Evolutionary conservation across 164 flowering plant genomes (phyloP), one percentile per base, ranked within the genome.

Genomic region (Magnolia changhungtana): DNA sequence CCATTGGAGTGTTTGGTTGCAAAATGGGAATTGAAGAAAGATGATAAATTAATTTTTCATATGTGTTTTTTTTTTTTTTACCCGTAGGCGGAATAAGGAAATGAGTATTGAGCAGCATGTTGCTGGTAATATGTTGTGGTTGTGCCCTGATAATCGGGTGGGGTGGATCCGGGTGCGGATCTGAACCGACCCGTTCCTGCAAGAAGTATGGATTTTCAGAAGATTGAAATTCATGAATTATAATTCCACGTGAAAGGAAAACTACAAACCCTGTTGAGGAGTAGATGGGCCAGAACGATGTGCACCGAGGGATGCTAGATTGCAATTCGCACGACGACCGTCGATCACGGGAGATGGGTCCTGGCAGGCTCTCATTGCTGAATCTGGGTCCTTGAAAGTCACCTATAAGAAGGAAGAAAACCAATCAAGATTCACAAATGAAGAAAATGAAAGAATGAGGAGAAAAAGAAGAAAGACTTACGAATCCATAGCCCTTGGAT

Each of bases 401-500:
- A 88, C 89, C 91, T 90, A 29, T 8, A 50, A 11, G 63, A 19
- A 65, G 69, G 10, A 63, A 23, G 64, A 67, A 29, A 59, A 23
- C 13, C 55, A 63, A n/a, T 24, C 31, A 16, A 8, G 51, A 1
- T 63, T 4, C 24, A 19, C 7, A 64, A 27, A 71, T 19, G 4
- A 61, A 23, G 8, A 13, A 61, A 61, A 63, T 4, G 31, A 20
- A 20, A n/a, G 45, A 49, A 8, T 20, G n/a, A 50, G 10, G 20
- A 71, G 51, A 63, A n/a, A 69, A 71, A 16, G 55, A 55, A 37
- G 20, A 21, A 55, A n/a, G 72, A 51, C 89, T 85, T 87, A 89
- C 92, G 79, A 89, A 89, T 8, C 92, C 92, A 71, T 89, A 89
- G 37, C 92, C 92, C 75, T 88, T 89, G 74, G 92, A 89, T 85